Conservation (phyloP, 2,329 filamentous ascomycete species). For the Penicillium sp. region DNA sequence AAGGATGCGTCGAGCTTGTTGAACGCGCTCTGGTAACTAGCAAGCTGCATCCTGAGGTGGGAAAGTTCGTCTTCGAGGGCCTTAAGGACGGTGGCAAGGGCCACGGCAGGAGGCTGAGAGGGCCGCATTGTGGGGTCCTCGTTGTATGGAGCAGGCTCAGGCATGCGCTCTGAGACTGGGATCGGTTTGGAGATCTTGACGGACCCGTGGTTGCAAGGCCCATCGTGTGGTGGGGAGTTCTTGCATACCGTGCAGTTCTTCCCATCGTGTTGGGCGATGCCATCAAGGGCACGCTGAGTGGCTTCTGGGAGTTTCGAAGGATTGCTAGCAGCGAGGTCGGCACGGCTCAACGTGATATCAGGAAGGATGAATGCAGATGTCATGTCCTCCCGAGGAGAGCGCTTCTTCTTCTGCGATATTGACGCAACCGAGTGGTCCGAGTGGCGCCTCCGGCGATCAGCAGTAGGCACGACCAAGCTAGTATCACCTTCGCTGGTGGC, state of each 20-base stretch:
- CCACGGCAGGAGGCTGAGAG: conserved; percentile 63
- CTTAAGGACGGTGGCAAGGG: conserved; percentile 79
- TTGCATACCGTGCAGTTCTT: conserved; percentile 56
- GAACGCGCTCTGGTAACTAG: conserved; percentile 58
- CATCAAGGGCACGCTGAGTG: conserved; percentile 41
- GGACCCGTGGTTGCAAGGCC: conserved; percentile 32
- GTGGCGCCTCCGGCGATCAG: conserved; percentile 34
- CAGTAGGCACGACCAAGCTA: conserved; percentile 26
- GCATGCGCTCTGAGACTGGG: conserved; percentile 49
- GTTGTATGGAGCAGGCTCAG: conserved; percentile 42
- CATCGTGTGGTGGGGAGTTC: conserved; percentile 37
- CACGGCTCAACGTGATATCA: conserved; percentile 53
- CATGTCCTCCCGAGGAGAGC: conserved; percentile 50
- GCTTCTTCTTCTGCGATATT: conserved; percentile 49
- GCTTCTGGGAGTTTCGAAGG: conserved; percentile 36
- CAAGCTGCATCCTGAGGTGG: conserved; percentile 69
- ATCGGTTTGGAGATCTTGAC: conserved; percentile 48
- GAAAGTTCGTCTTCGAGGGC: conserved; percentile 72
- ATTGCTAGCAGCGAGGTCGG: conserved; percentile 27
- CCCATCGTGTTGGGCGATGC: conserved; percentile 47
- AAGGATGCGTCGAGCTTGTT: conserved; percentile 63
- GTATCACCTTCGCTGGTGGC: conserved; percentile 28
- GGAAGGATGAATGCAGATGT: conserved; percentile 62
- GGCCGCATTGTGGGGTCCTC: conserved; percentile 58
- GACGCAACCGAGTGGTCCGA: conserved; percentile 48